Evolutionary conservation across 2,329 filamentous ascomycete genomes (phyloP).

Genomic region (Domatiomyces catenatus): DNA sequence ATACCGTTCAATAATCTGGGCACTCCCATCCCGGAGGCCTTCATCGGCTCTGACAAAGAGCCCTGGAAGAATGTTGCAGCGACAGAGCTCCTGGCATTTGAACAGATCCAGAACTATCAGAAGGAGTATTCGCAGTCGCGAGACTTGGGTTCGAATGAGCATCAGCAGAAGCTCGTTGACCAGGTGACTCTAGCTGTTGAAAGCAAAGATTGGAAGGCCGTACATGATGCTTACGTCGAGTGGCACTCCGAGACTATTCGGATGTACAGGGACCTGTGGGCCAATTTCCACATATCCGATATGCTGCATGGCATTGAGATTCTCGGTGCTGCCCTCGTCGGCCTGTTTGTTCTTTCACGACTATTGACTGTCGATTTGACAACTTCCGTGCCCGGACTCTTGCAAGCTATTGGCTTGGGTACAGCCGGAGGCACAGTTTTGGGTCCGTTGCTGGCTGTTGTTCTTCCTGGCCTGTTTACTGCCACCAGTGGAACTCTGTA

Average conservation of each 20-base stretch:
- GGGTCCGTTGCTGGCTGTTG: conserved; percentile 14
- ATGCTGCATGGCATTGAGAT: conserved; percentile 70
- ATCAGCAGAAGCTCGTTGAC: conserved; percentile 5
- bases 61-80: conserved; percentile 63
- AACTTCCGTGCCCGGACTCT: conserved; percentile 37
- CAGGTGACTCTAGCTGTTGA: conserved; percentile 20
- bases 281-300: conserved; percentile 71
- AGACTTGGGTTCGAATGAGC: conserved; percentile 9
- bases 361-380: conserved; percentile 38
- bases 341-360: conserved; percentile 59
- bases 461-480: conserved; percentile 8
- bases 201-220: conserved; percentile 21
- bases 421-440: conserved; percentile 28
- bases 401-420: conserved; percentile 37
- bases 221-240: conserved; percentile 44
- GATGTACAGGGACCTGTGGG: conserved; percentile 76
- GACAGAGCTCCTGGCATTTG: conserved; percentile 62
- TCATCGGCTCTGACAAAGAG: conserved; percentile 35
- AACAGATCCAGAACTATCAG: conserved; percentile 82
- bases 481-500: conserved; percentile 19
- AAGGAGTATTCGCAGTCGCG: conserved; percentile 50
- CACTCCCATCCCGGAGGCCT: conserved; percentile 84
- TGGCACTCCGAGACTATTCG: conserved; percentile 68
- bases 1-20: conserved; percentile 96
- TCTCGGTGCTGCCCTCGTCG: conserved; percentile 50